Percentiles rank a stretch among this genome's conserved stretches.
Conservation (phyloP, 2,329 filamentous ascomycete genomes). For the Lecanicillium sp. region DNA sequence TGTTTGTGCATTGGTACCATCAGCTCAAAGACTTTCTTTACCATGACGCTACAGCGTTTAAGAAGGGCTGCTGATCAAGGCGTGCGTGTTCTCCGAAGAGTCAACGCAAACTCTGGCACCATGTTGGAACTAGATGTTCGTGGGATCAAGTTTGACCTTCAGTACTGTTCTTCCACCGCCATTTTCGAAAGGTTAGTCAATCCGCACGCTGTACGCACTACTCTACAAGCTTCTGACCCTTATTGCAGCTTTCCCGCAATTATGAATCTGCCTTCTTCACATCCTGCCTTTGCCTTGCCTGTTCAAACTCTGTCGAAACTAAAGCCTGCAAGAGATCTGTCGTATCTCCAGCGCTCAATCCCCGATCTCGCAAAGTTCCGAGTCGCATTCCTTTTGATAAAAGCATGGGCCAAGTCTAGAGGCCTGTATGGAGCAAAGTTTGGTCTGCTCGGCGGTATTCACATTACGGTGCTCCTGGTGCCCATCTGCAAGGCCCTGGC, state of each 20-base stretch:
- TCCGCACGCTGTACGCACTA: not conserved
- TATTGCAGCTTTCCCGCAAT: constrained; percentile 36
- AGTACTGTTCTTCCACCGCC: constrained; percentile 54
- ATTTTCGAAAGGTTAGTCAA: constrained; percentile 40
- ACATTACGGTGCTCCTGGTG: constrained; percentile 54
- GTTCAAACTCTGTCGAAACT: constrained; percentile 51
- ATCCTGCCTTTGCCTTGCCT: constrained; percentile 48
- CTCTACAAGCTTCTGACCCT: not conserved
- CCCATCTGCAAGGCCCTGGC: constrained; percentile 50
- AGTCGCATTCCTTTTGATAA: constrained; percentile 51
- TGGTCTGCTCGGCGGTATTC: constrained; percentile 57
- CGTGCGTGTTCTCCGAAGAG: constrained; percentile 46
- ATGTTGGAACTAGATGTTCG: constrained; percentile 57
- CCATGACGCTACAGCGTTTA: constrained; percentile 47
- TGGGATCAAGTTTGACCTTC: constrained; percentile 53
- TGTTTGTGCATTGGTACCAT: constrained; percentile 58
- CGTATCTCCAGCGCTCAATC: constrained; percentile 51
- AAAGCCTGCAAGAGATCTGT: constrained; percentile 55
- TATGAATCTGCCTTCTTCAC: constrained; percentile 37
- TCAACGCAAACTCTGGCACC: constrained; percentile 50
- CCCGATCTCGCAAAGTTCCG: constrained; percentile 52
- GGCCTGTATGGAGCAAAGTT: constrained; percentile 60
- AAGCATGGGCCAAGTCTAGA: constrained; percentile 51
- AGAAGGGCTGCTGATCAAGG: constrained; percentile 33
- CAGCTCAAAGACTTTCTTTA: constrained; percentile 53